Evolutionary conservation across 192 early-diverging fungal genomes (phyloP).

Genomic region (Entomortierella chlamydospora): DNA sequence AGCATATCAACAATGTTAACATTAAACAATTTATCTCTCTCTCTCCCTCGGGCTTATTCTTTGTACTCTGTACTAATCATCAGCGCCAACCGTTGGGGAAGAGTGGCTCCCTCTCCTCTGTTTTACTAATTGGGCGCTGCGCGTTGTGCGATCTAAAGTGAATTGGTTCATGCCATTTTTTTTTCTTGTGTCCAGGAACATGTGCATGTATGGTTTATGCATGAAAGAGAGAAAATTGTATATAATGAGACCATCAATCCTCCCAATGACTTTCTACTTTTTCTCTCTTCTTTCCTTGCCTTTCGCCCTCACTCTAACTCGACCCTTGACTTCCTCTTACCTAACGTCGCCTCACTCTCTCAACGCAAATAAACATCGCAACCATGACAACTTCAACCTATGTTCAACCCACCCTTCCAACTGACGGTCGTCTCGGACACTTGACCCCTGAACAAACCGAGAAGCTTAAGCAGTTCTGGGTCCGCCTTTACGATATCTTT

Average conservation of each 20-base stretch:
- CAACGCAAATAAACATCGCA: background rate
- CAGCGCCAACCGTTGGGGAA: background rate
- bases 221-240: background rate
- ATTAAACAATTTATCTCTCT: background rate
- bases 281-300: constrained; percentile 1
- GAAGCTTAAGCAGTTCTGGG: constrained; percentile 51
- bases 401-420: constrained; percentile 26
- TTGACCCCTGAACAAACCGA: constrained; percentile 45
- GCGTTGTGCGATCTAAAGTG: background rate
- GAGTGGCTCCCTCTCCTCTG: background rate
- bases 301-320: background rate
- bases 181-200: background rate
- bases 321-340: background rate
- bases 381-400: constrained; percentile 16
- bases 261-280: background rate
- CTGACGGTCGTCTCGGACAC: constrained; percentile 48
- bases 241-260: background rate
- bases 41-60: background rate
- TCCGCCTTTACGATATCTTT: constrained; percentile 53
- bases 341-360: background rate
- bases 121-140: background rate
- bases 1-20: constrained; percentile 18
- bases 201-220: background rate
- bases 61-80: background rate
- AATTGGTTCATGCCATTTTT: background rate